These are phyloP conservation scores for Penicillium subrubescens DNA, from an alignment of 495 filamentous ascomycete genomes.

Conservation along the genomic window DNA sequence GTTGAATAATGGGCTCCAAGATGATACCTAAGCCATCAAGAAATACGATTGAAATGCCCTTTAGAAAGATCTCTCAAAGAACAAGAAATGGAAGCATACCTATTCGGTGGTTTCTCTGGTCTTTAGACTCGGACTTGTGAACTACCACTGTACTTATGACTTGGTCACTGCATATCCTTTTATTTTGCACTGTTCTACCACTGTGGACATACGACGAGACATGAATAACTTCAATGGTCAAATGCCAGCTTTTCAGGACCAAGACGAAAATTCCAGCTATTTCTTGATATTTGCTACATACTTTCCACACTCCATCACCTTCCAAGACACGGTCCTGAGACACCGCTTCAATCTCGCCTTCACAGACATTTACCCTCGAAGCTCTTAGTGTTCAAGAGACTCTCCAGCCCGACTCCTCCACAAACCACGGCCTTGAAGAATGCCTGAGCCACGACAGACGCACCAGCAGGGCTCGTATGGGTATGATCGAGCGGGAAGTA, in stretches of 20 bases:
- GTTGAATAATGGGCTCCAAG: too few species aligned
- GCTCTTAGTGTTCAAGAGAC: conserved; percentile 30
- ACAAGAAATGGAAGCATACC: too few species aligned
- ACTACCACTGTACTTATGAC: too few species aligned
- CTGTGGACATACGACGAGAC: conserved; percentile 19
- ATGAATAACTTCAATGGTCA: background rate
- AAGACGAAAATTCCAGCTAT: background rate
- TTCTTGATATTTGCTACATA: background rate
- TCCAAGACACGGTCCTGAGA: background rate
- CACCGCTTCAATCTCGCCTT: background rate
- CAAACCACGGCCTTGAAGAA: conserved; percentile 63
- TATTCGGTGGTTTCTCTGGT: too few species aligned
- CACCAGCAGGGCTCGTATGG: conserved; percentile 62
- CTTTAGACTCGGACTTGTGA: too few species aligned
- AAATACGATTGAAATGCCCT: too few species aligned
- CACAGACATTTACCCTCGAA: conserved; percentile 38
- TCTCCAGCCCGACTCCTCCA: conserved; percentile 37
- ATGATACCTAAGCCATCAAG: too few species aligned
- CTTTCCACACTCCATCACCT: background rate
- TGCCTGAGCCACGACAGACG: conserved; percentile 58
- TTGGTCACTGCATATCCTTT: background rate
- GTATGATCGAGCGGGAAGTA: conserved; percentile 66
- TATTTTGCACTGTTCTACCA: conserved; percentile 6
- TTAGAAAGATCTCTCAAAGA: too few species aligned
- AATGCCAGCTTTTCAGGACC: background rate